These are phyloP conservation scores for Mucor racemosus DNA, from an alignment of 371 early-diverging fungal species.

Conservation along the genomic window DNA sequence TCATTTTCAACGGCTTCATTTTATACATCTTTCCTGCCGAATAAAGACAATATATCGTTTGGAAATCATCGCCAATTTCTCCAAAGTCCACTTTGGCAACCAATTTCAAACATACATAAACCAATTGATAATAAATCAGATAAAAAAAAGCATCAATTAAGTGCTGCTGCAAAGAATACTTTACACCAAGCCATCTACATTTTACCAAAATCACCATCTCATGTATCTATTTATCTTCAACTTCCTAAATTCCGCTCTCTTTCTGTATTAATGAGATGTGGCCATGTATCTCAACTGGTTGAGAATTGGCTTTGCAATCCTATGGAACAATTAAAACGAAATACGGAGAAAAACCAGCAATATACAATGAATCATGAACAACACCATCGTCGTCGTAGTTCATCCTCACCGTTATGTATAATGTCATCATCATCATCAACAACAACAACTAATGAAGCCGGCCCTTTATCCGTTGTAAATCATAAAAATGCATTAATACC, in stretches of 20 bases:
- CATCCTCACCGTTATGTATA: neutral
- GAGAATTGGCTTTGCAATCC: slow-evolving; percentile 23
- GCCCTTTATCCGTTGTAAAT: neutral
- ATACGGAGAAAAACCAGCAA: neutral
- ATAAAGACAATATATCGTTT: neutral
- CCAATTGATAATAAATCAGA: neutral
- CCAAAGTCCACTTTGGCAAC: slow-evolving; percentile 14
- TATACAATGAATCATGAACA: neutral
- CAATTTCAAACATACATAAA: neutral
- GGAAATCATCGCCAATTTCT: slow-evolving; percentile 12
- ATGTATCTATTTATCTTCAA: slow-evolving; percentile 15
- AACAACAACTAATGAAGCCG: neutral
- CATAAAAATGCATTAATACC: neutral
- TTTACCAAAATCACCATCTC: slow-evolving; percentile 17
- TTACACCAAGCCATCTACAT: slow-evolving; percentile 16
- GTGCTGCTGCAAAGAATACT: neutral
- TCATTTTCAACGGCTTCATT: slow-evolving; percentile 11
- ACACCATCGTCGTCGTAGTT: neutral
- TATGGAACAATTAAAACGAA: slow-evolving; percentile 20
- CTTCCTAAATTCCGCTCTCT: slow-evolving; percentile 15
- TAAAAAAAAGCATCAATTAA: neutral
- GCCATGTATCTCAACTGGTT: slow-evolving; percentile 20
- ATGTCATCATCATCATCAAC: neutral
- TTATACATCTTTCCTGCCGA: slow-evolving; percentile 8
- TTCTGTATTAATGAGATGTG: slow-evolving; percentile 15